A percentile compares a stretch with the other conserved stretches of the same genome.
Conservation (phyloP, 2,329 filamentous ascomycete genomes). For the Zalaria sp. region DNA sequence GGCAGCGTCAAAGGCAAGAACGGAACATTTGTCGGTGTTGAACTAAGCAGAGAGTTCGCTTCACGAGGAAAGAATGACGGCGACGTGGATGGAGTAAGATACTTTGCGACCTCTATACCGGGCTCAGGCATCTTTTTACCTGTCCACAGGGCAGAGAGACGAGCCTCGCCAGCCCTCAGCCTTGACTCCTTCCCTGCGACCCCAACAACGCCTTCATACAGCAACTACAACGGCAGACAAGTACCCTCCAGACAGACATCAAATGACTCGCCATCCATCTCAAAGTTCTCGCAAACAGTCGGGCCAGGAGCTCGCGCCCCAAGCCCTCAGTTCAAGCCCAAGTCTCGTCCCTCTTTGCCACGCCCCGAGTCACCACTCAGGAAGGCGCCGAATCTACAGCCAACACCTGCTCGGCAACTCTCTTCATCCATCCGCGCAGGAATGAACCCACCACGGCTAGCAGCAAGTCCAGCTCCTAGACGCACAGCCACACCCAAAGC, state of each 20-base stretch:
- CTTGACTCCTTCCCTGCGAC: constrained; percentile 47
- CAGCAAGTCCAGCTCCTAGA: constrained; percentile 44
- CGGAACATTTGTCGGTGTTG: constrained; percentile 83
- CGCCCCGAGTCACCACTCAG: constrained; percentile 78
- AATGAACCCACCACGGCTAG: constrained; percentile 44
- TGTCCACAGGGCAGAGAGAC: constrained; percentile 62
- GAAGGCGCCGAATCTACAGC: constrained; percentile 42
- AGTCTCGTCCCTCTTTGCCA: constrained; percentile 61
- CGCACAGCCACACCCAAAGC: constrained; percentile 19
- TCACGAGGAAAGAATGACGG: constrained; percentile 85
- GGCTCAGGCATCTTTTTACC: constrained; percentile 92
- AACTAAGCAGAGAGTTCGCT: constrained; percentile 70
- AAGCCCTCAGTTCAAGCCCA: constrained; percentile 58
- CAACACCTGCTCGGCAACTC: constrained; percentile 44
- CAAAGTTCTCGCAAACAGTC: constrained; percentile 80
- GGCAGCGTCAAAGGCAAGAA: constrained; percentile 79
- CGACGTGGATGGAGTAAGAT: constrained; percentile 74
- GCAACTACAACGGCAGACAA: constrained; percentile 30
- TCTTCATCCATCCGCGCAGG: constrained; percentile 32
- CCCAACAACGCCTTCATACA: constrained; percentile 50
- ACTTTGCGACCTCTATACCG: constrained; percentile 66
- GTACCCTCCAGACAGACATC: constrained; percentile 5
- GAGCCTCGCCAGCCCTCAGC: constrained; percentile 41
- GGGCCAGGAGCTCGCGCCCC: constrained; percentile 55
- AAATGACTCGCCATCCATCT: constrained; percentile 41